Evolutionary conservation across 2,329 filamentous ascomycete species (phyloP), one percentile per base, ranked within the genome.

Genomic region (Cadophora sp.): DNA sequence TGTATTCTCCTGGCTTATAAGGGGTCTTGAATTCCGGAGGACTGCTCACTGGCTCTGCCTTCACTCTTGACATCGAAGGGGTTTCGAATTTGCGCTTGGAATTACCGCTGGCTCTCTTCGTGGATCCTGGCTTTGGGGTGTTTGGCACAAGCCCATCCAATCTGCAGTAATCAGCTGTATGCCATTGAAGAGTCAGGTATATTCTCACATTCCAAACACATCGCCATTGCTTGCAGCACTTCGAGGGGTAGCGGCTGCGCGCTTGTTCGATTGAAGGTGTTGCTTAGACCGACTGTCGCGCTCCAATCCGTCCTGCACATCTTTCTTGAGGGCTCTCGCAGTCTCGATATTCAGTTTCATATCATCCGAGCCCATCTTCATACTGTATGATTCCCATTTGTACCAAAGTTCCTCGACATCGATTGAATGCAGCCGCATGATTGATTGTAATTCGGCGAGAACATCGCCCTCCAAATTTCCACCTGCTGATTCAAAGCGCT

Each of bases 311-410:
- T 97, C 94, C 76, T 95, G 93, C 8, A 97, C 85, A 75, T 92
- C 90, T 76, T 93, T 91, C 79, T 97, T 97, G 77, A 99, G 91
- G 64, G 89, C 87, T 51, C 91, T 87, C 55, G 92, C 87, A 0
- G 87, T 90, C 45, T 91, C 87, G 50, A 96, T 83, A 58, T 91
- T 87, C 68, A 92, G 81, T 67, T 85, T 89, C 69, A 89, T 89
- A 66, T 93, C 91, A 65, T 96, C 93, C 58, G 88, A 82, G 27
- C 94, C 93, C 89, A 98, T 94, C 80, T 95, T 97, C 78, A 99
- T 91, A 79, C 92, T 94, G 83, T 97, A 98, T 0, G 94, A 95
- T 79, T 99, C 96, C 96, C 96, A 99, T 84, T 98, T 98, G 87
- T 93, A 97, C 80, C 93, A 97, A 30, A 98, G 84, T 77, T 98